Conservation (phyloP, 1,284 basidiomycete genomes). For the Xerocomus nothofagi region DNA sequence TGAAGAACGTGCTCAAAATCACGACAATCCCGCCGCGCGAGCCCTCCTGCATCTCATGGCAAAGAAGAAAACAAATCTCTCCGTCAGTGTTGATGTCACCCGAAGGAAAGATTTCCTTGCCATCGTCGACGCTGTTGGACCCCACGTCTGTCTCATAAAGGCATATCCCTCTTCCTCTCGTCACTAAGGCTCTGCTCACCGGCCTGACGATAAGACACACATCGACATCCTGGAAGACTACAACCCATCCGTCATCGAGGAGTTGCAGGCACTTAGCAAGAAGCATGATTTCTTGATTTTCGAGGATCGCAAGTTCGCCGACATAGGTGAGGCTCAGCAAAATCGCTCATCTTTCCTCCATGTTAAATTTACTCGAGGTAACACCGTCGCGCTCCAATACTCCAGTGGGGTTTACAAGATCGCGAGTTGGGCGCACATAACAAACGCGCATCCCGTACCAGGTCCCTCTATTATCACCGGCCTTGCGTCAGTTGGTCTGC, state of each 20-base stretch:
- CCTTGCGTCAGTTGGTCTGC: slow-evolving; percentile 82
- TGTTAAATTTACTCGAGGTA: slow-evolving; percentile 56
- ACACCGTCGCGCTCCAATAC: slow-evolving; percentile 96
- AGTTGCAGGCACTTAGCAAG: slow-evolving; percentile 69
- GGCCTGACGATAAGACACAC: slow-evolving; percentile 73
- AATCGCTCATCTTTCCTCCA: background rate
- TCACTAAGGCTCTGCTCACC: slow-evolving; percentile 27
- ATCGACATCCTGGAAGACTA: slow-evolving; percentile 97
- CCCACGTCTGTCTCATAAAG: slow-evolving; percentile 93
- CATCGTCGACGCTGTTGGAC: slow-evolving; percentile 88
- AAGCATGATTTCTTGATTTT: slow-evolving; percentile 97
- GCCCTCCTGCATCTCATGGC: slow-evolving; percentile 82
- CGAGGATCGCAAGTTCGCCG: slow-evolving; percentile 98
- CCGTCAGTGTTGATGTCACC: slow-evolving; percentile 95
- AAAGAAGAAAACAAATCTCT: slow-evolving; percentile 89
- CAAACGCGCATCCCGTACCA: slow-evolving; percentile 94
- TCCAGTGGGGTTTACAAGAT: slow-evolving; percentile 92
- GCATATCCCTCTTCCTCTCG: slow-evolving; percentile 40
- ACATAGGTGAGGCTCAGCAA: slow-evolving; percentile 72
- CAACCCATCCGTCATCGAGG: slow-evolving; percentile 68
- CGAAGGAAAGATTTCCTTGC: slow-evolving; percentile 78
- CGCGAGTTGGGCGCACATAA: slow-evolving; percentile 95
- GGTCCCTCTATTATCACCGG: slow-evolving; percentile 93
- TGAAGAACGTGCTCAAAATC: slow-evolving; percentile 58
- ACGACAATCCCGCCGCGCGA: slow-evolving; percentile 75